A percentile compares a stretch with the other conserved stretches of the same genome.
Conservation (phyloP, 2,329 filamentous ascomycete genomes). For the Alternaria sp. region DNA sequence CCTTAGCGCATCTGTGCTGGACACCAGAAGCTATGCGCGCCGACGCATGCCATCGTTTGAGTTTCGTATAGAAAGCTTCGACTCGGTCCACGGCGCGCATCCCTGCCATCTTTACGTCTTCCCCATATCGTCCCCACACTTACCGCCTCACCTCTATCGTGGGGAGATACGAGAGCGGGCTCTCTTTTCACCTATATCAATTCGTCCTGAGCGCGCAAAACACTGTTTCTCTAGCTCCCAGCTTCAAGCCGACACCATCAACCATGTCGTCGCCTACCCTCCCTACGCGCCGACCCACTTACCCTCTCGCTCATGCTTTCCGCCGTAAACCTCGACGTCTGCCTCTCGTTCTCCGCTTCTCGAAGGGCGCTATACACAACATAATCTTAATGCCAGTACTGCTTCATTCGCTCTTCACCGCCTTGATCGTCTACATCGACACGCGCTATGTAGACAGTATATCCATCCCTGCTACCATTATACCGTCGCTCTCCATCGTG, state of each 20-base stretch:
- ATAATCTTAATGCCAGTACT: constrained; percentile 65
- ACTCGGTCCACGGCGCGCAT: constrained; percentile 3
- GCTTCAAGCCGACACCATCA: neutral
- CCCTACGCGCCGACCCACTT: constrained; percentile 49
- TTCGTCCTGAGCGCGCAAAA: constrained; percentile 1
- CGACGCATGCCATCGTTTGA: neutral
- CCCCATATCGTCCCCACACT: constrained; percentile 12
- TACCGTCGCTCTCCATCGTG: constrained; percentile 70
- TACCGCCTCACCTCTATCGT: constrained; percentile 10
- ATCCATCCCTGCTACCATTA: constrained; percentile 66
- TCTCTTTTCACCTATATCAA: neutral
- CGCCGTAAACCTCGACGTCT: constrained; percentile 62
- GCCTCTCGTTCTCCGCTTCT: constrained; percentile 70
- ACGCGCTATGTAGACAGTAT: constrained; percentile 58
- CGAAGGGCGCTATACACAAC: constrained; percentile 69
- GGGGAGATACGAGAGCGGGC: constrained; percentile 6
- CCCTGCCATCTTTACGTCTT: constrained; percentile 11
- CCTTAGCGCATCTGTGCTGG: neutral
- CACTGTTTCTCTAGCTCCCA: neutral
- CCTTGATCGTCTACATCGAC: constrained; percentile 66
- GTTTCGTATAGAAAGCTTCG: constrained; percentile 3
- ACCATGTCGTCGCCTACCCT: constrained; percentile 17
- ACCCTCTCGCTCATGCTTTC: constrained; percentile 55
- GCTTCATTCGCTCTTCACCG: constrained; percentile 66
- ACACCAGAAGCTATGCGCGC: neutral